These are phyloP conservation scores for Anthracocystis panici-leucophaei DNA, from an alignment of 1,284 basidiomycete genomes.

Conservation along the genomic window DNA sequence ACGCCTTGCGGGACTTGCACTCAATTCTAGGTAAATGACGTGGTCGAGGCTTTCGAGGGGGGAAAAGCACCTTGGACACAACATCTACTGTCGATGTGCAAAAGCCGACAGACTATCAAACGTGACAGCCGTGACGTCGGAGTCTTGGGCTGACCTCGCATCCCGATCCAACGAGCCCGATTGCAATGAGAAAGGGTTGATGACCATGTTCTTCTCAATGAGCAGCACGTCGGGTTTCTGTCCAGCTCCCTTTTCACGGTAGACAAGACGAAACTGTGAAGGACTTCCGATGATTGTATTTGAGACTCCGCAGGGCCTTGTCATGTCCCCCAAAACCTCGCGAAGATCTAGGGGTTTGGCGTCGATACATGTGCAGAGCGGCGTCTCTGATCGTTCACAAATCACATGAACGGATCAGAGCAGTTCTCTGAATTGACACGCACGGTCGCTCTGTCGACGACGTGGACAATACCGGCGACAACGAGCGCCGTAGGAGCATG, in stretches of 20 bases:
- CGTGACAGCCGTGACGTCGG: slow-evolving; percentile 32
- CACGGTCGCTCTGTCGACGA: too few relatives aligned
- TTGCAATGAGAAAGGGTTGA: background rate
- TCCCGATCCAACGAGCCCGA: slow-evolving; percentile 5
- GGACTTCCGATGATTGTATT: slow-evolving; percentile 1
- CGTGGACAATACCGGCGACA: too few relatives aligned
- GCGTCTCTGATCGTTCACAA: too few relatives aligned
- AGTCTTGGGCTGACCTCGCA: slow-evolving; percentile 14
- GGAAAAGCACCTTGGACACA: slow-evolving; percentile 1
- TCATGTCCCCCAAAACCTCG: background rate
- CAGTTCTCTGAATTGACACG: too few relatives aligned
- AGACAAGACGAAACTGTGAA: background rate
- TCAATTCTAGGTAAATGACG: background rate
- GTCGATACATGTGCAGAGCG: background rate
- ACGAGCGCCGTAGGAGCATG: too few relatives aligned
- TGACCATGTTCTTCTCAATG: too few relatives aligned
- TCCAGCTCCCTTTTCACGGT: too few relatives aligned
- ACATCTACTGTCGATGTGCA: slow-evolving; percentile 6
- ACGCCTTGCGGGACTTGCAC: background rate
- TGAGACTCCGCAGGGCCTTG: slow-evolving; percentile 3
- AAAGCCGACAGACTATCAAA: slow-evolving; percentile 5
- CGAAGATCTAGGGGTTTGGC: background rate
- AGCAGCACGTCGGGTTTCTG: too few relatives aligned
- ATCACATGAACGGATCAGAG: too few relatives aligned
- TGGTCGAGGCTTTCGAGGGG: background rate